phyloP scores from a whole-genome alignment of 2,329 filamentous ascomycete genomes.

The Neobulgaria alba region DNA sequence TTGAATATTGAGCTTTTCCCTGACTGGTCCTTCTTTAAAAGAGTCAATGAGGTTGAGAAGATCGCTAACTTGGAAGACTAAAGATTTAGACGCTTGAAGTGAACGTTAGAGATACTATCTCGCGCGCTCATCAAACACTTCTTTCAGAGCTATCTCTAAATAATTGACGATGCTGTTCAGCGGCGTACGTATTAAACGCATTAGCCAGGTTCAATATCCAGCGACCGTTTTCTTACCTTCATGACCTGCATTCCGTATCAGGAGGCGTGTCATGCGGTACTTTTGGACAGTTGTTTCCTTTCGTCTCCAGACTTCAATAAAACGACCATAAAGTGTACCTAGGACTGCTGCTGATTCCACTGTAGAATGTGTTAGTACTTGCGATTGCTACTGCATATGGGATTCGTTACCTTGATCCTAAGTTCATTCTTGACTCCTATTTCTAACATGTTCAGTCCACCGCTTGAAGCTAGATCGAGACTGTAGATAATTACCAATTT shows the following conservation, averaged over 20 bases:
- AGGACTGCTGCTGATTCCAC: constrained; percentile 20
- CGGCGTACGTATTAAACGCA: constrained; percentile 17
- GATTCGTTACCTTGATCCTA: constrained; percentile 40
- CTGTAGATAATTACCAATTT: constrained; percentile 68
- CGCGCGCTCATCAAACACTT: constrained; percentile 14
- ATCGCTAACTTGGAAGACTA: constrained; percentile 17
- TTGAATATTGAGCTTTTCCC: constrained; percentile 66
- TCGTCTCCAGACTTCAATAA: constrained; percentile 20
- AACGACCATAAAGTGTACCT: constrained; percentile 19
- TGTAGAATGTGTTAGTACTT: no score
- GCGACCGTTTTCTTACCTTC: no score
- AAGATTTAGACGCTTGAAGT: constrained; percentile 15
- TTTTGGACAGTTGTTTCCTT: constrained; percentile 15
- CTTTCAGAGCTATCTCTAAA: constrained; percentile 19
- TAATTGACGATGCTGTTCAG: constrained; percentile 20
- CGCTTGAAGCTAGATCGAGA: constrained; percentile 69
- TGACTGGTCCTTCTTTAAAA: constrained; percentile 39
- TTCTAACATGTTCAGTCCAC: constrained; percentile 18
- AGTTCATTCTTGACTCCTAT: constrained; percentile 17
- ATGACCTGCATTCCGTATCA: constrained; percentile 19
- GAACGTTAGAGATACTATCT: constrained; percentile 15
- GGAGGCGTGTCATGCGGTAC: constrained; percentile 12
- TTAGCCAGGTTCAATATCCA: no score
- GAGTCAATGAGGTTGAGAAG: constrained; percentile 18
- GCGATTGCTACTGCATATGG: no score